Percentiles rank a stretch among this genome's conserved stretches.
These are phyloP conservation scores for Malus hybrid DNA, from an alignment of 331 rosid genomes.

Conservation along the genomic window DNA sequence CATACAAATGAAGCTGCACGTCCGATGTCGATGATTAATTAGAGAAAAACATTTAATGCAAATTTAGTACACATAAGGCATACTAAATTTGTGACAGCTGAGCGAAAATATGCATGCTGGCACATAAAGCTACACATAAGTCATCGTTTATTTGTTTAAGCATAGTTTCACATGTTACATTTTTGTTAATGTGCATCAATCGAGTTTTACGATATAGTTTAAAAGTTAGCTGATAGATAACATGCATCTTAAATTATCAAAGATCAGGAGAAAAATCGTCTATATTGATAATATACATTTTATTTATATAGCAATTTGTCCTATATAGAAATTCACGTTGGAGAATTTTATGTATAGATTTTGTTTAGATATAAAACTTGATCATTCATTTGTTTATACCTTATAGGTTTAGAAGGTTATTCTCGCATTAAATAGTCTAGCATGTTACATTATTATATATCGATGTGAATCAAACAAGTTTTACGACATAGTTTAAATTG, in stretches of 20 bases:
- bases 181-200: not conserved
- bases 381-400: not conserved
- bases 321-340: not conserved
- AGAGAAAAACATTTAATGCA: not conserved
- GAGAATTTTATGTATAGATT: not conserved
- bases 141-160: not conserved
- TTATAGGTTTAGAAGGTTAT: not conserved
- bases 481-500: too few species aligned
- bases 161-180: too few species aligned
- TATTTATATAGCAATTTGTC: not conserved
- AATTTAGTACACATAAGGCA: too few species aligned
- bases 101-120: constrained; percentile 3
- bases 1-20: constrained; percentile 38
- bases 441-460: too few species aligned
- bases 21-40: constrained; percentile 16
- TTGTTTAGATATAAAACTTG: not conserved
- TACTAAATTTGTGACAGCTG: not conserved
- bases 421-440: not conserved
- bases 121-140: not conserved
- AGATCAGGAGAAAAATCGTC: not conserved
- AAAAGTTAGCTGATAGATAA: not conserved
- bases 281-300: not conserved
- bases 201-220: not conserved
- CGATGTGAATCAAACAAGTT: not conserved
- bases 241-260: not conserved